Conservation (phyloP, 331 rosid genomes). For the Rhamnella rubrinervis region DNA sequence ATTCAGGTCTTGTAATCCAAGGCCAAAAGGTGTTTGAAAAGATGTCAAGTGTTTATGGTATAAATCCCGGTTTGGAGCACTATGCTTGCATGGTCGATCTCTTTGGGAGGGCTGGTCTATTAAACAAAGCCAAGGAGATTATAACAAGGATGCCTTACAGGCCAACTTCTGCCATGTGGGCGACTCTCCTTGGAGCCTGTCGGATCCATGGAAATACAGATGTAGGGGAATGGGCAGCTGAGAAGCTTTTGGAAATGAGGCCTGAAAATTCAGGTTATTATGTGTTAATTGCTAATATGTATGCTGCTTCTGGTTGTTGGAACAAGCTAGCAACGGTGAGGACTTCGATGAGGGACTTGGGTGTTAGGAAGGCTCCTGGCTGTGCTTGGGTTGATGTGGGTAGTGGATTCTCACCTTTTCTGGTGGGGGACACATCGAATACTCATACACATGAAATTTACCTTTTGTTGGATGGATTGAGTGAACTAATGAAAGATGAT, state of each 20-base stretch:
- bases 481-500: slow-evolving; percentile 59
- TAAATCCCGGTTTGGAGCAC: slow-evolving; percentile 68
- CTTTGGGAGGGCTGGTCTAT: slow-evolving; percentile 83
- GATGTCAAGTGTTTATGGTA: slow-evolving; percentile 50
- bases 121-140: slow-evolving; percentile 58
- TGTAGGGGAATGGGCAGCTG: slow-evolving; percentile 87
- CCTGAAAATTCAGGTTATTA: slow-evolving; percentile 76
- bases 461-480: slow-evolving; percentile 61
- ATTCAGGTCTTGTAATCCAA: slow-evolving; percentile 66
- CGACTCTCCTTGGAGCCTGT: slow-evolving; percentile 80
- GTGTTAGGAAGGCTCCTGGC: slow-evolving; percentile 80
- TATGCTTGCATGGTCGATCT: slow-evolving; percentile 86
- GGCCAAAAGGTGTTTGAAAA: slow-evolving; percentile 55
- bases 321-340: slow-evolving; percentile 64
- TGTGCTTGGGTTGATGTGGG: slow-evolving; percentile 79
- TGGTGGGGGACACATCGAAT: slow-evolving; percentile 66
- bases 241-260: slow-evolving; percentile 69
- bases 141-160: slow-evolving; percentile 74
- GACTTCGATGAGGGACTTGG: slow-evolving; percentile 77
- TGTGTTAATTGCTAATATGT: slow-evolving; percentile 83
- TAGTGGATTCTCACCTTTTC: slow-evolving; percentile 49
- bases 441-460: slow-evolving; percentile 44
- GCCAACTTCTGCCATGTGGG: slow-evolving; percentile 96
- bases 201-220: slow-evolving; percentile 57
- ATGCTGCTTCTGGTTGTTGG: slow-evolving; percentile 85